Base-by-base conservation (phyloP, 1,284 basidiomycete genomes). In the Fomitiporia mediterranea region DNA sequence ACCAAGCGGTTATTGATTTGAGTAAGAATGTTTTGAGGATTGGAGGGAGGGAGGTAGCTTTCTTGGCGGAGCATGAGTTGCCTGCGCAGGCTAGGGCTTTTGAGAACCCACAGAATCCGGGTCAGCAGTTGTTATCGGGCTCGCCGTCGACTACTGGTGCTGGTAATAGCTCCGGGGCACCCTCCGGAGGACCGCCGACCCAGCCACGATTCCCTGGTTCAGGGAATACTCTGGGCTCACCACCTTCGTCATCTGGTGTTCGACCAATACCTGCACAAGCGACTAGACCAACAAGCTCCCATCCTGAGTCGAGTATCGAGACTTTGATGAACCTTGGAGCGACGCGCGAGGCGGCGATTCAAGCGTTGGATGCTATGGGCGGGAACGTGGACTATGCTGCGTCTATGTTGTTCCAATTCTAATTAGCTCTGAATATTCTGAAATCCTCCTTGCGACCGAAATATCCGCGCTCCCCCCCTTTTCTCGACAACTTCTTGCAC, bases 1-100 rank as follows among this genome's bases (percentile, higher is more conserved):
- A 98, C 68, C 94, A 98, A 69, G 95, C 94, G 7, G 89, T 84
- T 64, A 98, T 99, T 67, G 97, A 99, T 70, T 81, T 99, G 25
- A 79, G 85, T 58, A 91, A 92, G 69, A 85, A 89, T 65, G 89
- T 89, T 9, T 81, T 99, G 15, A 79, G 94, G 27, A 96, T 99
- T 57, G 87, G 94, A 71, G 88, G 84, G 2, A 81, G 88, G 25
- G 89, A 94, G 69, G 87, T 99, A 6, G 72, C 75, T 7, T 99
- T 99, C 78, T 75, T 99, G 8, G 73, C 92, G 0, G 96, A 99
- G 72, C 96, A 99, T 69, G 91, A 98, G 69, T 78, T 99, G 3
- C 95, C 94, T 0, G 82, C 84, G n/a, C 85, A 86, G 65, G 89
- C 86, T 1, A 78, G 84, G 13, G 64, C 67, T 66, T 72, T 70